Percentiles rank a stretch among this genome's conserved stretches.
Evolutionary conservation across 2,329 filamentous ascomycete genomes (phyloP).

Genomic region (Beauveria rudraprayagi): DNA sequence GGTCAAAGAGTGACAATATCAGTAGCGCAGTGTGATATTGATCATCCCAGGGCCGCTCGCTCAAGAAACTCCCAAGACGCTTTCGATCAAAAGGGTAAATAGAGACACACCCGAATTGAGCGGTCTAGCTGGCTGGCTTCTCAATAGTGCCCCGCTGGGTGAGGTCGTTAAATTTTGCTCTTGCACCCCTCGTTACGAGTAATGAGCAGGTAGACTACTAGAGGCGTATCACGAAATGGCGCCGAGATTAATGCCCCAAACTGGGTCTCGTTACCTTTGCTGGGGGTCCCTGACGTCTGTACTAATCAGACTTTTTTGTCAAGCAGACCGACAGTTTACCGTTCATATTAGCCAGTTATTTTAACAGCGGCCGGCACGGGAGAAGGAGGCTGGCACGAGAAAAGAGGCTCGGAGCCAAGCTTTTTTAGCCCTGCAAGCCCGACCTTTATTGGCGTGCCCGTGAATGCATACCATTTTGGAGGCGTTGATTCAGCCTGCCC

Average conservation of each 20-base stretch:
- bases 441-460: not conserved
- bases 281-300: no score
- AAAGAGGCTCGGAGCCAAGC: constrained; percentile 5
- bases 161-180: not conserved
- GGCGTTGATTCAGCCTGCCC: no score
- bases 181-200: not conserved
- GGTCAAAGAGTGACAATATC: not conserved
- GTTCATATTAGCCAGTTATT: no score
- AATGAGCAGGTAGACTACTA: not conserved
- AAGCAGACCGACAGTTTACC: not conserved
- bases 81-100: not conserved
- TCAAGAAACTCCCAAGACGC: not conserved
- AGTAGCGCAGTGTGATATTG: not conserved
- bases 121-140: not conserved
- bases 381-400: not conserved
- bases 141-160: not conserved
- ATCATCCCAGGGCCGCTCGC: not conserved
- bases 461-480: no score
- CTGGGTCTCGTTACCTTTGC: not conserved
- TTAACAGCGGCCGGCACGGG: no score
- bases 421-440: constrained; percentile 6
- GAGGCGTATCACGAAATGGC: not conserved
- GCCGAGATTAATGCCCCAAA: constrained; percentile 5
- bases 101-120: constrained; percentile 2
- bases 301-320: not conserved